These are phyloP conservation scores for Aegilops longissima DNA, from an alignment of 176 grass and related monocot species.

Conservation along the genomic window DNA sequence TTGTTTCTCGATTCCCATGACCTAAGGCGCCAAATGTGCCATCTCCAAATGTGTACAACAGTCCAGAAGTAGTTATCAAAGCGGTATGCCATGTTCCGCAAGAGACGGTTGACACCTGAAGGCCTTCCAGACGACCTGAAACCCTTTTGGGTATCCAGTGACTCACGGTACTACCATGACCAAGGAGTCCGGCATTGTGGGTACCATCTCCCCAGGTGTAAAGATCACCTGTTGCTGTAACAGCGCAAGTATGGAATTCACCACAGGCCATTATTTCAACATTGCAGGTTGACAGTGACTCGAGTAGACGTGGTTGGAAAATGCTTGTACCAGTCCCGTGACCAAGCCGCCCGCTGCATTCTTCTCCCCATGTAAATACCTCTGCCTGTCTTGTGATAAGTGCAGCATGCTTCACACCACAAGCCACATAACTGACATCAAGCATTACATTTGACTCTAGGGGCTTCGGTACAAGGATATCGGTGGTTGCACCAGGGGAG, in stretches of 20 bases:
- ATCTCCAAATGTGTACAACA: conserved; percentile 92
- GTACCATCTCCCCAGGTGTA: conserved; percentile 98
- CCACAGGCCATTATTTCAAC: conserved; percentile 84
- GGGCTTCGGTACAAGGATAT: conserved; percentile 84
- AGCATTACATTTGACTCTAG: conserved; percentile 97
- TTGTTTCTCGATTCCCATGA: conserved; percentile 78
- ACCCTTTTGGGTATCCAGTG: conserved; percentile 99
- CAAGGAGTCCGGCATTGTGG: conserved; percentile 90
- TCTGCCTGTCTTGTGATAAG: conserved; percentile 85
- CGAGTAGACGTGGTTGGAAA: conserved; percentile 68
- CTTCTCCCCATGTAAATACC: conserved; percentile 96
- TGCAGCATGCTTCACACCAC: conserved; percentile 85
- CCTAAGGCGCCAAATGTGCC: conserved; percentile 85
- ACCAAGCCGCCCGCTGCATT: conserved; percentile 79
- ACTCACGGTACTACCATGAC: conserved; percentile 78
- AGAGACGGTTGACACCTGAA: conserved; percentile 81
- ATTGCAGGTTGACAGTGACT: conserved; percentile 69
- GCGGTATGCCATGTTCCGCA: conserved; percentile 97
- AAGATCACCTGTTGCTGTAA: conserved; percentile 73
- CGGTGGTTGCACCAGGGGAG: conserved; percentile 39
- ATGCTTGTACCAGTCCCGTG: conserved; percentile 73
- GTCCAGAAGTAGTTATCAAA: conserved; percentile 69
- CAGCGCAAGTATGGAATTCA: conserved; percentile 93
- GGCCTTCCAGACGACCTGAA: conserved; percentile 78
- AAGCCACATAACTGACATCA: conserved; percentile 81